Evolutionary conservation across 2,329 filamentous ascomycete species (phyloP).

Genomic region (Trichoderma sp.): DNA sequence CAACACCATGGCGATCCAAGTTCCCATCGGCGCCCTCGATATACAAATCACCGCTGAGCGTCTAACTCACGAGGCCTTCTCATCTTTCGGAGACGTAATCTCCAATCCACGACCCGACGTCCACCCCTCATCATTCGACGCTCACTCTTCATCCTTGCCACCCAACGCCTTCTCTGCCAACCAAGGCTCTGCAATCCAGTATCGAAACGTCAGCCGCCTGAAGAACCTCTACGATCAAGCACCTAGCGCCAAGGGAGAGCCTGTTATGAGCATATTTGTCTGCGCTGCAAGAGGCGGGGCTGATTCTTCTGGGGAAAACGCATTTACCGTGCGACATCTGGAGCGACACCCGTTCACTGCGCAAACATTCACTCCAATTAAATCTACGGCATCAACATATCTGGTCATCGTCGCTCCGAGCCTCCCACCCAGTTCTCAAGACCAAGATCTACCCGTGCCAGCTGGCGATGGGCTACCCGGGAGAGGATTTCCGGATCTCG

Average conservation of each 20-base stretch:
- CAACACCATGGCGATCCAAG: constrained; percentile 27
- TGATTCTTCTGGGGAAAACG: constrained; percentile 21
- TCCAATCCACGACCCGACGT: constrained; percentile 64
- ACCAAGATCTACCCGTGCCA: constrained; percentile 30
- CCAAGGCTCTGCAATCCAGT: constrained; percentile 86
- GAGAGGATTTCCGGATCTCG: constrained; percentile 68
- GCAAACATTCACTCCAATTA: constrained; percentile 85
- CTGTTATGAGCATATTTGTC: constrained; percentile 85
- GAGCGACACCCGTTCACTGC: constrained; percentile 93
- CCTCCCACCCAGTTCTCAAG: constrained; percentile 43
- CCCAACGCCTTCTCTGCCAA: constrained; percentile 63
- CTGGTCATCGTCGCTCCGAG: constrained; percentile 88
- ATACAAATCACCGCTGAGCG: constrained; percentile 54
- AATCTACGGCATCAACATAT: constrained; percentile 53
- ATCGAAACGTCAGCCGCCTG: constrained; percentile 72
- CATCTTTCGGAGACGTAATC: constrained; percentile 79
- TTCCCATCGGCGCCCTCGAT: constrained; percentile 26
- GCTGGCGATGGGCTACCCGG: constrained; percentile 47
- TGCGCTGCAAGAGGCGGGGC: constrained; percentile 49
- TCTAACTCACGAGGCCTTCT: constrained; percentile 68
- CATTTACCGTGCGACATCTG: constrained; percentile 65
- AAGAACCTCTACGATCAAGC: constrained; percentile 66
- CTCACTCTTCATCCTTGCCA: constrained; percentile 37
- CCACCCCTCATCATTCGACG: constrained; percentile 46
- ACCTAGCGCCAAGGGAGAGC: constrained; percentile 51